Conservation (phyloP, 371 early-diverging fungal genomes). For the Choanephora cucurbitarum region DNA sequence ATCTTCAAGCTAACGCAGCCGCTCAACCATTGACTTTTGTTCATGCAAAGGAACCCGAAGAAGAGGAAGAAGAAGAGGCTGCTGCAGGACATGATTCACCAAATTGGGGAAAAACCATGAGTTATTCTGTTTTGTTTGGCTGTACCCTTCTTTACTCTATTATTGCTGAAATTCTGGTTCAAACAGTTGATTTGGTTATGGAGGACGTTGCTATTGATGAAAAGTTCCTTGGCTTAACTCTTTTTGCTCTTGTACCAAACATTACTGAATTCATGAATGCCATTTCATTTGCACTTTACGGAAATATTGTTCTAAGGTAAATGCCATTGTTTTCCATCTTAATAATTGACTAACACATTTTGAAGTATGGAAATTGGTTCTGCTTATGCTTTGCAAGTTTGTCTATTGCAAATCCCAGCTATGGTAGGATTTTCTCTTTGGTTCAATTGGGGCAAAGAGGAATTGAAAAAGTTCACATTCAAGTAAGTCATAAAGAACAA, state of each 20-base stretch:
- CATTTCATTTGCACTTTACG: slow-evolving; percentile 90
- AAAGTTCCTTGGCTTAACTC: slow-evolving; percentile 88
- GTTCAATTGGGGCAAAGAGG: slow-evolving; percentile 55
- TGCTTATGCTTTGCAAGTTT: slow-evolving; percentile 94
- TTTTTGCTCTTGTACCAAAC: slow-evolving; percentile 94
- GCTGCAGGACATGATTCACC: slow-evolving; percentile 92
- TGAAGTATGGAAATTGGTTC: slow-evolving; percentile 90
- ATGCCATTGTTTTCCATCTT: too few species aligned
- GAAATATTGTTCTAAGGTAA: slow-evolving; percentile 87
- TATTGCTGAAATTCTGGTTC: slow-evolving; percentile 86
- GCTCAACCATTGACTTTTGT: slow-evolving; percentile 29
- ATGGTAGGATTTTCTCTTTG: slow-evolving; percentile 87
- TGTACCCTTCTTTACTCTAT: slow-evolving; percentile 87
- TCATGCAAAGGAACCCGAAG: slow-evolving; percentile 56
- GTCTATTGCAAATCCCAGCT: slow-evolving; percentile 91
- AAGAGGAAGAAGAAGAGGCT: slow-evolving; percentile 63
- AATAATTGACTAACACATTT: slow-evolving; percentile 4
- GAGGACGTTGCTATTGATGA: slow-evolving; percentile 70
- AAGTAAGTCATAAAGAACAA: slow-evolving; percentile 37
- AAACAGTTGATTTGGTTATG: slow-evolving; percentile 75
- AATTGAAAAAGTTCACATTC: slow-evolving; percentile 43
- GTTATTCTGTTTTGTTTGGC: slow-evolving; percentile 74
- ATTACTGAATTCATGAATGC: slow-evolving; percentile 97
- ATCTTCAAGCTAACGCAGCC: slow-evolving; percentile 9
- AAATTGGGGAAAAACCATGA: slow-evolving; percentile 86